Base-by-base conservation (phyloP, 2,329 filamentous ascomycete species). In the Curvularia hawaiiensis region DNA sequence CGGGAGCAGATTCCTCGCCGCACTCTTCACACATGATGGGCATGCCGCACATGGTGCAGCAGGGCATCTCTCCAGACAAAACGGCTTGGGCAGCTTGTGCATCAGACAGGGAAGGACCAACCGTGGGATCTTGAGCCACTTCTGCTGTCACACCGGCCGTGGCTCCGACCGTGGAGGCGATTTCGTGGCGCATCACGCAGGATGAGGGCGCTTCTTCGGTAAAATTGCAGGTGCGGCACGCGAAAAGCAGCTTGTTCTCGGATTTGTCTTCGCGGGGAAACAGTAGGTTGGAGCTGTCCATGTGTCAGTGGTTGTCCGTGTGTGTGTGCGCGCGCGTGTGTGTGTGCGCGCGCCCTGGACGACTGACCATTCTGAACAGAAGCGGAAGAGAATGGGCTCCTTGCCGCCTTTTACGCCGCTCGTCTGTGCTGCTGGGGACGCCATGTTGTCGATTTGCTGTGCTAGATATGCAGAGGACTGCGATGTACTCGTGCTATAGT, bases 141-240 rank as follows among this genome's bases (percentile, higher is more conserved):
- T 99, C 96, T 79, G 96, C 92, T 61, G 94, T 97, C 71, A 98
- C 94, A 80, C 96, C 95, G 58, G 95, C 94, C 40, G 94, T 98
- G 80, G 97, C 95, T 72, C 93, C 92, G 26, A 94, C 90, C 59
- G 91, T 90, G 75, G 90, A 96, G 79, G 92, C 92, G 70, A 99
- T 88, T 67, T 94, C 87, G 79, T 98, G 96, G 77, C 96, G 91
- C 82, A 95, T 99, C 72, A 98, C 92, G 79, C 95, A 98, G 60
- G 91, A 89, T 22, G 92, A 94, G 60, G 87, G 87, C 31, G 94
- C 93, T 63, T 90, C 87, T 75, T 97, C 92, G 70, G 89, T 91
- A 80, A 92, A 97, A 74, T 92, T 89, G 81, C 95, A 99, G 56
- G 93, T 97, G 69, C 94, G 91, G 83, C 95, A 99, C 63, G 91